phyloP scores from a whole-genome alignment of 768 basidiomycete species.

The Phlegmacium glaucopus region DNA sequence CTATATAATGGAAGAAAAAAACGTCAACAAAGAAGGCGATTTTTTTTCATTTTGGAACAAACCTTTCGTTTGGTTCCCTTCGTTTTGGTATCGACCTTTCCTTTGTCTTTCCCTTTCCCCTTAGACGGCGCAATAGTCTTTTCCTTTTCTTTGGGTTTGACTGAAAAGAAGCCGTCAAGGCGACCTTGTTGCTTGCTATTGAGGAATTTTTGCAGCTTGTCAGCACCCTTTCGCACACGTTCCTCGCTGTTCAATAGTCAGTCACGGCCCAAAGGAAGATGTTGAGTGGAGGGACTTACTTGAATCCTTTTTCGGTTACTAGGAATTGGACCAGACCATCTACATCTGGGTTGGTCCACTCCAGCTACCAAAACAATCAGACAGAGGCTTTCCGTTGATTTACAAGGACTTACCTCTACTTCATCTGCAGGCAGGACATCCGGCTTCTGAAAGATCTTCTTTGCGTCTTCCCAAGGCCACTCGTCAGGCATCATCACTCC shows the following conservation, averaged over 20 bases:
- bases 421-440: conserved; percentile 86
- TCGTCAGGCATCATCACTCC: conserved; percentile 85
- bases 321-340: conserved; percentile 94
- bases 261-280: background rate
- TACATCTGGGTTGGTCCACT: conserved; percentile 91
- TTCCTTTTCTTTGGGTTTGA: conserved; percentile 61
- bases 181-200: conserved; percentile 94
- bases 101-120: conserved; percentile 13
- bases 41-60: conserved; percentile 3
- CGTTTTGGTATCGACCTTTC: conserved; percentile 18
- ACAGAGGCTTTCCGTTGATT: background rate
- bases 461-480: conserved; percentile 97
- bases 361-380: conserved; percentile 51
- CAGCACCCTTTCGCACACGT: conserved; percentile 91
- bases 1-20: conserved; percentile 14
- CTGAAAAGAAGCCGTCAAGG: conserved; percentile 91
- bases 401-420: conserved; percentile 66
- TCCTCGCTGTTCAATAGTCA: conserved; percentile 69
- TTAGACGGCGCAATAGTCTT: conserved; percentile 28
- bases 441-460: conserved; percentile 84
- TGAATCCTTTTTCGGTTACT: conserved; percentile 95
- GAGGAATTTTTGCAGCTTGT: conserved; percentile 85
- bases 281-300: conserved; percentile 47
- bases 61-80: conserved; percentile 57
- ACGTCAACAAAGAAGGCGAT: background rate